A percentile compares a stretch with the other conserved stretches of the same genome.
These are phyloP conservation scores for Pyrus hybrid DNA, from an alignment of 331 rosid species.

Conservation along the genomic window DNA sequence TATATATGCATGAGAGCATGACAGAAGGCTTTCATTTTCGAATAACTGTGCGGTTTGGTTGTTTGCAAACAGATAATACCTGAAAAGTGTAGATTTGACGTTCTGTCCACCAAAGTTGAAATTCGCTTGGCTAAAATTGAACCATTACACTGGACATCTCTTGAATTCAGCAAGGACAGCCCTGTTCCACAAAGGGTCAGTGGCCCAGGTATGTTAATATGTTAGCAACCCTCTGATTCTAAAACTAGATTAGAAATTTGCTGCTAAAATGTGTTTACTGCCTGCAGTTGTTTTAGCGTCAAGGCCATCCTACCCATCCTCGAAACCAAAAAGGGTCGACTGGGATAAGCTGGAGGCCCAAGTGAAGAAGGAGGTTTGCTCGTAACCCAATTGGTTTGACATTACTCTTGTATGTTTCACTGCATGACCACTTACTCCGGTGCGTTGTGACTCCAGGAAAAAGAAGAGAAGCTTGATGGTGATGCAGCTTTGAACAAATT, in stretches of 20 bases:
- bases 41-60: conserved; percentile 14
- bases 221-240: not conserved
- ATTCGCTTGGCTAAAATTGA: conserved; percentile 74
- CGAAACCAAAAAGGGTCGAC: conserved; percentile 42
- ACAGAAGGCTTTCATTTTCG: not conserved
- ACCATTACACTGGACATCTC: conserved; percentile 44
- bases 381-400: not conserved
- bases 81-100: conserved; percentile 38
- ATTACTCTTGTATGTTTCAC: not conserved
- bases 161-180: conserved; percentile 47
- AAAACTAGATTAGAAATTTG: not conserved
- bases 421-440: not conserved
- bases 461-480: conserved; percentile 83
- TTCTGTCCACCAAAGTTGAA: conserved; percentile 79
- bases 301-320: conserved; percentile 62
- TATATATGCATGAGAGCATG: not conserved
- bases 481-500: conserved; percentile 85
- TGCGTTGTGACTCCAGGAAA: conserved; percentile 46
- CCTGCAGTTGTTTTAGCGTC: conserved; percentile 37
- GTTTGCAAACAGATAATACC: conserved; percentile 51
- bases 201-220: conserved; percentile 42
- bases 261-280: not conserved
- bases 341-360: conserved; percentile 83
- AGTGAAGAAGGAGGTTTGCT: conserved; percentile 71
- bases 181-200: conserved; percentile 25